Evolutionary conservation across 2,329 filamentous ascomycete species (phyloP), one percentile per base, ranked within the genome.

Genomic region (Curvularia verruculosa): DNA sequence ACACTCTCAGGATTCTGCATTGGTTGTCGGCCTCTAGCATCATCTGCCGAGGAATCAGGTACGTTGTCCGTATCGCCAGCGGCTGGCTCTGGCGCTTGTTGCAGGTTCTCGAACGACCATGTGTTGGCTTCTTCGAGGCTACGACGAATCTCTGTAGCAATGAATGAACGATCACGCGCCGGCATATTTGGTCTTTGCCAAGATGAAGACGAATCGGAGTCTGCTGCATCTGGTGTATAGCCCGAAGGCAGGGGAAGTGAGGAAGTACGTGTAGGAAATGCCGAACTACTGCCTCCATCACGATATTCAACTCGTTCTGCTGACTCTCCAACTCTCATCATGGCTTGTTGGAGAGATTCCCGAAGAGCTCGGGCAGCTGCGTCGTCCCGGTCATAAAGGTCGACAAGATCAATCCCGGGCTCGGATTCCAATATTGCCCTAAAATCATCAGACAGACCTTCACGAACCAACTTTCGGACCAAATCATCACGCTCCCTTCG

Each of bases 71-170:
- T 23, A 23, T 45, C 45, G 10, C 48, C 26, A 49, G 37, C 29
- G 9, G 50, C 47, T 9, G 59, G 37, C 13, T 56, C 49, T 18
- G 52, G 29, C n/a, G 56, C 21, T 6, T 63, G 49, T n/a, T 65
- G 63, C 21, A 66, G 54, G 43, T 64, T 68, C 3, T 65, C 66
- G 44, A 74, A 74, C 1, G 71, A 72, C 73, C 72, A 75, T 5
- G 69, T 57, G 26, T 64, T 64, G 37, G 60, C 61, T 65, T 83
- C 82, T 68, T 83, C 81, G 8, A 83, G 64, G 23, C 73, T 70
- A 9, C 81, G 77, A 49, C 77, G 79, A 40, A 84, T 81, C 48
- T 79, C 77, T 3, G 79, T 78, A 3, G 81, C 82, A 56, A 79
- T 72, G 31, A 77, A 82, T 3, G 79, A 78, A 15, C 71, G 74